These are phyloP conservation scores for Firmiana major DNA, from an alignment of 345 rosid species.

Conservation along the genomic window DNA sequence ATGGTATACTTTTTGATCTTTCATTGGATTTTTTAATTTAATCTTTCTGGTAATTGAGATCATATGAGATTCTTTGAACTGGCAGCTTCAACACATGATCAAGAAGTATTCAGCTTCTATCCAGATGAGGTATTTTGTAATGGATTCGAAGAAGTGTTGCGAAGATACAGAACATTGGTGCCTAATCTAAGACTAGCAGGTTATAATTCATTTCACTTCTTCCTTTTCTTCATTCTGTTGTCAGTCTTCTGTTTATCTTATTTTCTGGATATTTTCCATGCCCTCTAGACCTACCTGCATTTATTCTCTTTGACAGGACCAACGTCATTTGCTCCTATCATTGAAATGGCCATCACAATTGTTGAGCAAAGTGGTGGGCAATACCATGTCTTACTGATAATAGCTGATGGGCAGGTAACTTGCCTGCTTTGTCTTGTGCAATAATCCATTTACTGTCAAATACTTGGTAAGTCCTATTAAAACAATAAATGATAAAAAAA, in stretches of 20 bases:
- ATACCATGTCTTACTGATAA: constrained; percentile 64
- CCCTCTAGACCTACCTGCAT: not conserved
- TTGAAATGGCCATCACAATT: constrained; percentile 60
- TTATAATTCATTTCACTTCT: constrained; percentile 7
- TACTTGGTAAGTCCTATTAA: not conserved
- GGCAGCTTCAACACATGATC: constrained; percentile 66
- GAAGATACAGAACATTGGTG: constrained; percentile 45
- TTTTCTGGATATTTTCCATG: not conserved
- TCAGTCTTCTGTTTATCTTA: not conserved
- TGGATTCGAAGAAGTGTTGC: constrained; percentile 59
- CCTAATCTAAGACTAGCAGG: constrained; percentile 59
- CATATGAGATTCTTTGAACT: not conserved
- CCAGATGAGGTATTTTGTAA: constrained; percentile 48
- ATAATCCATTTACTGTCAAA: not conserved
- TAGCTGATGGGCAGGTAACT: constrained; percentile 68
- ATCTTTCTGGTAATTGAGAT: not conserved
- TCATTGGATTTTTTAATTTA: not conserved
- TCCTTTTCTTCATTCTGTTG: not conserved
- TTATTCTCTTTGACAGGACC: constrained; percentile 36
- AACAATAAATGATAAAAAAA: not conserved
- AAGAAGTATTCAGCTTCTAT: constrained; percentile 54
- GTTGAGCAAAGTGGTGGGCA: constrained; percentile 67
- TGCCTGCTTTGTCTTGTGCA: not conserved
- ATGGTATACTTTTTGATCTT: constrained; percentile 31
- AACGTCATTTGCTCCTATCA: constrained; percentile 60